phyloP scores from a whole-genome alignment of 225 moss, liverwort and hornwort genomes.

The Physcomitrium patens region DNA sequence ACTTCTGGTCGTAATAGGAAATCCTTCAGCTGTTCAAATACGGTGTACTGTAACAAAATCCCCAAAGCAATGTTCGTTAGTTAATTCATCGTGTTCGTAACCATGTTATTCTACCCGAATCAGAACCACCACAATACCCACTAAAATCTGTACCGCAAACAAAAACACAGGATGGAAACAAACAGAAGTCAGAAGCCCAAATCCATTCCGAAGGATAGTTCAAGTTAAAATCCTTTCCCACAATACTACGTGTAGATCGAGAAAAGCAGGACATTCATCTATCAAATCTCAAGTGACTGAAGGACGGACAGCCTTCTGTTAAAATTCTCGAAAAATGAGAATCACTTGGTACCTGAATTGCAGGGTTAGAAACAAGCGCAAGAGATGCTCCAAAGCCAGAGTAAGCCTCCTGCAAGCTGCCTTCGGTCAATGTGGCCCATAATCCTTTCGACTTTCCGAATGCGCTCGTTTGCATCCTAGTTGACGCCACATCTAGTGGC shows the following conservation, averaged over 20 bases:
- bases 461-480: conserved; percentile 91
- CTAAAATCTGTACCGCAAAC: too few species aligned
- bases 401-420: conserved; percentile 73
- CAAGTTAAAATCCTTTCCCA: neutral
- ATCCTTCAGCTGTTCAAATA: conserved; percentile 96
- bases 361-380: conserved; percentile 82
- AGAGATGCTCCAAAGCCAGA: conserved; percentile 89
- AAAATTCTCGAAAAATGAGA: neutral
- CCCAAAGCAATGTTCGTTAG: neutral
- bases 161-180: too few species aligned
- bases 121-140: neutral
- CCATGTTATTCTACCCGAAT: neutral
- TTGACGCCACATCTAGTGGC: conserved; percentile 93
- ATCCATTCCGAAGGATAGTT: too few species aligned
- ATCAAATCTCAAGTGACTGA: neutral
- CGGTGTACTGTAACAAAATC: conserved; percentile 79
- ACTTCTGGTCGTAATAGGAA: conserved; percentile 57
- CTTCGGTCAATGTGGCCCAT: conserved; percentile 66
- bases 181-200: too few species aligned
- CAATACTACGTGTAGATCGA: too few species aligned
- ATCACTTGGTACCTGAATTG: conserved; percentile 77
- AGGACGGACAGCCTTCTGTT: neutral
- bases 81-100: neutral
- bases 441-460: conserved; percentile 89
- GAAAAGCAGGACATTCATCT: neutral